A percentile compares a stretch with the other conserved stretches of the same genome.
Evolutionary conservation across 2,329 filamentous ascomycete species (phyloP).

Genomic region (Diaporthe citri): DNA sequence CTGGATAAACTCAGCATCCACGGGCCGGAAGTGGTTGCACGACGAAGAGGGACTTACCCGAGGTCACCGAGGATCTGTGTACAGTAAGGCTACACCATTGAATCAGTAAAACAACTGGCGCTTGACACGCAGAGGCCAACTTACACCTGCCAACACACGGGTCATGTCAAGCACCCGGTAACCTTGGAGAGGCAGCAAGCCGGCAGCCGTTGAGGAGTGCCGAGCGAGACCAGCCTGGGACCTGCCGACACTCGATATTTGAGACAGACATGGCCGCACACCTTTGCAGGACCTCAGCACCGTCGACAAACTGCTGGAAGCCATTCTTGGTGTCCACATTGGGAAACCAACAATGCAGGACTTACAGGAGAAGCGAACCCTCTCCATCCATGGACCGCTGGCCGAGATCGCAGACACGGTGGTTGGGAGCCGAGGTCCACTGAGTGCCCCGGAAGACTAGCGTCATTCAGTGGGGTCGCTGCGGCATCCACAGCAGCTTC

Average conservation of each 20-base stretch:
- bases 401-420: constrained; percentile 5
- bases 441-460: not conserved
- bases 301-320: constrained; percentile 9
- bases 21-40: constrained; percentile 23
- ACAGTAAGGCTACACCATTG: constrained; percentile 81
- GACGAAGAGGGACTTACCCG: constrained; percentile 71
- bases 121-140: constrained; percentile 49
- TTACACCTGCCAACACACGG: constrained; percentile 90
- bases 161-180: constrained; percentile 97
- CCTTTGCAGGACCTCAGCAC: not conserved
- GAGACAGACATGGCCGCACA: constrained; percentile 6
- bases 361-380: not conserved
- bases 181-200: constrained; percentile 78
- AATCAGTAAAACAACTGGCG: not conserved
- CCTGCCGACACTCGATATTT: not conserved
- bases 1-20: constrained; percentile 60
- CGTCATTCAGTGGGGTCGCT: constrained; percentile 13
- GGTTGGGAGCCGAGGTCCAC: constrained; percentile 35
- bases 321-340: constrained; percentile 22
- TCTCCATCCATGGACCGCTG: not conserved
- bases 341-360: not conserved
- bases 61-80: constrained; percentile 97
- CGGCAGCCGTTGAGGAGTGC: constrained; percentile 39
- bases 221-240: not conserved
- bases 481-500: constrained; percentile 6